Evolutionary conservation across 78 protist species (phyloP), one percentile per base, ranked within the genome.

Genomic region (Pigoraptor vietnamica): DNA sequence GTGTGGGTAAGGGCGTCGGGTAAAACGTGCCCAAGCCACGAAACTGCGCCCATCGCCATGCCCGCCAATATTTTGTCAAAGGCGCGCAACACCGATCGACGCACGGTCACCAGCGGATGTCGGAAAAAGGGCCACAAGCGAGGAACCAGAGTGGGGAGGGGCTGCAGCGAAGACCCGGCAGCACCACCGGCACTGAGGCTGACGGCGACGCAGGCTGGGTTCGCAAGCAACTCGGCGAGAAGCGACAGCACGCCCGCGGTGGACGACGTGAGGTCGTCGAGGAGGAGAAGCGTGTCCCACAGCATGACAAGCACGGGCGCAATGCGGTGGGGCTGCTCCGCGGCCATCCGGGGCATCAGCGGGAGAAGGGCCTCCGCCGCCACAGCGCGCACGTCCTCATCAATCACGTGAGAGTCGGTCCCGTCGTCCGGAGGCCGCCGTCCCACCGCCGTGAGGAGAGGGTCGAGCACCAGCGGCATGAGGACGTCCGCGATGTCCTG

Each of bases 321-420:
- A 19, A 35, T 48, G 33, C 81, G 2, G 0, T 32, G 86, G 23
- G 86, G n/a, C 37, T 0, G 36, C 32, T 67, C 86, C 6, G 87
- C 37, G 14, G 33, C 83, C 19, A 67, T 21, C 89, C 19, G 86
- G 1, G 1, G 89, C 10, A 32, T 81, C 38, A 94, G 10, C 33
- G 94, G 94, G 29, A 32, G 33, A 19, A 92, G 37, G 0, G 96
- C 81, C 21, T 93, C 94, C 33, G 96, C 95, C 1, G 95, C 95
- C 40, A 79, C 95, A 1, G 95, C 92, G 24, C 97, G 90, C 37
- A 95, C 95, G 33, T 95, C 97, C 48, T 95, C 97, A 33, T 93
- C 97, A 37, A 90, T 23, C 37, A 56, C 91, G 25, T 90, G 40
- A 86, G 37, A 10, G 81, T 90, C 38, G 29, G 25, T 9, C n/a